These are phyloP conservation scores for Ceratobasidium sp. DNA, from an alignment of 1,284 basidiomycete species.

Conservation along the genomic window DNA sequence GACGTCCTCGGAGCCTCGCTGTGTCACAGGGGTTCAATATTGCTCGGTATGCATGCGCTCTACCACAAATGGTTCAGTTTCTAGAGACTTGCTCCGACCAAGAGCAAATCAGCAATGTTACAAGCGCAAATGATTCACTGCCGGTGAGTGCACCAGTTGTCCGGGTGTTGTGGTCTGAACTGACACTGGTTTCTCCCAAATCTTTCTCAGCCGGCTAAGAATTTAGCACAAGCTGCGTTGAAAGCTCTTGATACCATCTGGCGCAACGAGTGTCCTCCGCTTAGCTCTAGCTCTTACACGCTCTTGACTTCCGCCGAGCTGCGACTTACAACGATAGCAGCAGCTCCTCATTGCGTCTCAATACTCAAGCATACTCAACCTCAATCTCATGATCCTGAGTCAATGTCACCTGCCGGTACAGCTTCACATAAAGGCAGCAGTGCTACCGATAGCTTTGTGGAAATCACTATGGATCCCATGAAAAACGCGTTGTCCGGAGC, in stretches of 20 bases:
- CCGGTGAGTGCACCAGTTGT: neutral
- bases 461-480: neutral
- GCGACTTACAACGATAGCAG: neutral
- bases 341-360: neutral
- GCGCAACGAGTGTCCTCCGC: neutral
- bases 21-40: neutral
- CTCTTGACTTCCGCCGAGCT: neutral
- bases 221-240: neutral
- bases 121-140: neutral
- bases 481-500: neutral
- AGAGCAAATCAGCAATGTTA: neutral
- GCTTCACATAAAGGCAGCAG: neutral
- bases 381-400: neutral
- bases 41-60: neutral
- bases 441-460: neutral
- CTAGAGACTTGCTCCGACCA: neutral
- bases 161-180: neutral
- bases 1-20: neutral
- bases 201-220: neutral
- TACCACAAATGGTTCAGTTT: neutral
- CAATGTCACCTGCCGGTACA: too few relatives aligned
- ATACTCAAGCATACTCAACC: neutral
- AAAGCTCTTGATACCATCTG: neutral
- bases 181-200: neutral
- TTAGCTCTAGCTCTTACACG: neutral